phyloP scores from a whole-genome alignment of 495 filamentous ascomycete genomes.

The Penicillium pulvis region DNA sequence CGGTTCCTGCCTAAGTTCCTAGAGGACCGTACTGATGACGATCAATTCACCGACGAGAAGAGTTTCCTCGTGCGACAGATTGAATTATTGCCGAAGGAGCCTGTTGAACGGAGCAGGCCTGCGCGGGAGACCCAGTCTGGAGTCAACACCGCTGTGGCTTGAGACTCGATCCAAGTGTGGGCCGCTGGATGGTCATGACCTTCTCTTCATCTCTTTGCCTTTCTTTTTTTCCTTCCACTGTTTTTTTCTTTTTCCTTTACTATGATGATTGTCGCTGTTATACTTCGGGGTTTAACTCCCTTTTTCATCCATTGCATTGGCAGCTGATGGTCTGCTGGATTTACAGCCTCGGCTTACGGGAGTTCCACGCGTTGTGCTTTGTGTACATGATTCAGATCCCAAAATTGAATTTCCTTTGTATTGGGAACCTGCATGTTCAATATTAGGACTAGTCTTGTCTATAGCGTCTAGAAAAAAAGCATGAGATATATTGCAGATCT shows the following conservation, averaged over 20 bases:
- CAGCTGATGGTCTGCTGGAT: slow-evolving; percentile 20
- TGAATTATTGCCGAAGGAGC: slow-evolving; percentile 69
- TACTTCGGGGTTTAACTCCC: slow-evolving; percentile 6
- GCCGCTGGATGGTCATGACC: slow-evolving; percentile 16
- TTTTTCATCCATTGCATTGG: slow-evolving; percentile 22
- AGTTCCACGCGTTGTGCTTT: slow-evolving; percentile 19
- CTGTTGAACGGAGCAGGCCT: slow-evolving; percentile 51
- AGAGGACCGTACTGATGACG: slow-evolving; percentile 94
- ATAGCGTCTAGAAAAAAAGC: background rate
- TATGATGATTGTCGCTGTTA: background rate
- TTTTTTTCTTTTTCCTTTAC: slow-evolving; percentile 6
- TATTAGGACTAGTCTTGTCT: slow-evolving; percentile 1
- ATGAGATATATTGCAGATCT: background rate
- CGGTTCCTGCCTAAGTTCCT: slow-evolving; percentile 88
- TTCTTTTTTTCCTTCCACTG: background rate
- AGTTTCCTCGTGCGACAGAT: slow-evolving; percentile 96
- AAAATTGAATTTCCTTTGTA: slow-evolving; percentile 13
- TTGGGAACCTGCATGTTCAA: slow-evolving; percentile 7
- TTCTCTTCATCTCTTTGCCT: background rate
- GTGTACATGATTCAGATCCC: slow-evolving; percentile 4
- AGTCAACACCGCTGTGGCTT: slow-evolving; percentile 39
- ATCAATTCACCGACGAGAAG: slow-evolving; percentile 98
- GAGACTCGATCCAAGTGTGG: slow-evolving; percentile 17
- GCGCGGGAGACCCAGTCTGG: slow-evolving; percentile 37
- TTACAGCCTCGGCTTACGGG: slow-evolving; percentile 23